These are phyloP conservation scores for Metschnikowia lunata DNA, from an alignment of 805 yeast genomes.

Conservation along the genomic window DNA sequence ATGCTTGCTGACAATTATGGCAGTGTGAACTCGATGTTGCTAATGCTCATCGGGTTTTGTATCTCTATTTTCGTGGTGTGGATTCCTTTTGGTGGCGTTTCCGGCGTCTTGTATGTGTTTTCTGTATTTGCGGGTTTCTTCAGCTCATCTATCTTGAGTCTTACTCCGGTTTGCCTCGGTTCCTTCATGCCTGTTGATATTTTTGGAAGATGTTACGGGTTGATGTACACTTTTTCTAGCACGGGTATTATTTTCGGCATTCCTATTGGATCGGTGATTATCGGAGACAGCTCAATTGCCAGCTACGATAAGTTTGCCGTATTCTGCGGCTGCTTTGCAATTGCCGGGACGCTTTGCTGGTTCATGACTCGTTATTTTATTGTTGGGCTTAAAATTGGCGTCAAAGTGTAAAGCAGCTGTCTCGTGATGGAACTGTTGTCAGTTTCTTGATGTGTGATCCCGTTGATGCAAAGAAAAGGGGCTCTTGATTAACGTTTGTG, in stretches of 20 bases:
- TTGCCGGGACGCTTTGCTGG: constrained; percentile 38
- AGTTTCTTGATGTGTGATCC: no score
- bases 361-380: constrained; percentile 39
- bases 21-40: constrained; percentile 51
- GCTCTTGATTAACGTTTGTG: no score
- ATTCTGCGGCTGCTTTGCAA: constrained; percentile 40
- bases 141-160: constrained; percentile 56
- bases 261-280: constrained; percentile 34
- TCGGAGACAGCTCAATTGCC: constrained; percentile 26
- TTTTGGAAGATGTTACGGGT: constrained; percentile 67
- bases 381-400: constrained; percentile 37
- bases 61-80: constrained; percentile 52
- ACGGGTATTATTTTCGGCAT: constrained; percentile 34
- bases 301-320: constrained; percentile 43
- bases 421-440: no score
- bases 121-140: constrained; percentile 54
- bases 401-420: constrained; percentile 9
- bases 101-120: constrained; percentile 46
- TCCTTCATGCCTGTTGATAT: constrained; percentile 57
- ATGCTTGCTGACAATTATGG: constrained; percentile 52
- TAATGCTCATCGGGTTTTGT: constrained; percentile 43
- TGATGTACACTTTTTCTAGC: constrained; percentile 58
- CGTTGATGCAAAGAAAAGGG: no score
- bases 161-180: constrained; percentile 69
- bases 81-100: constrained; percentile 56